A percentile compares a stretch with the other conserved stretches of the same genome.
phyloP scores from a whole-genome alignment of 768 basidiomycete species.

The Psilocybe cyanescens region DNA sequence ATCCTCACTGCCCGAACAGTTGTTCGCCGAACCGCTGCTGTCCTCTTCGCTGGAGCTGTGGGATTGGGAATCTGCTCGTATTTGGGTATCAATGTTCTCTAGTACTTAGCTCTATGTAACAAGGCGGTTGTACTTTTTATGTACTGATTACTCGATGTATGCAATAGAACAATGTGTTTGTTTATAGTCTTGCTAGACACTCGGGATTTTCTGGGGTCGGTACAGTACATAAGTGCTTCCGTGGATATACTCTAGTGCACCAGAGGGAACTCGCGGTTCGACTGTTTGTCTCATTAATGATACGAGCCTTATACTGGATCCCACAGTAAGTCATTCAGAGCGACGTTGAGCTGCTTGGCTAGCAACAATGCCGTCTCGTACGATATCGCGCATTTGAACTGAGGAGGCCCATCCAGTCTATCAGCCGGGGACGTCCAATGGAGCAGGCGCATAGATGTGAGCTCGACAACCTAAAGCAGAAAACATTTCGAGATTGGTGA shows the following conservation, averaged over 20 bases:
- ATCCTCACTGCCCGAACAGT: constrained; percentile 13
- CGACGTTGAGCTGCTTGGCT: constrained; percentile 62
- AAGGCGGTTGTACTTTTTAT: not conserved
- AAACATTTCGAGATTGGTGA: not conserved
- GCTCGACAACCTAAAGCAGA: constrained; percentile 59
- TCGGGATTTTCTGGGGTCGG: too few relatives aligned
- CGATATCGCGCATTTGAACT: constrained; percentile 75
- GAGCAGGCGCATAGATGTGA: constrained; percentile 67
- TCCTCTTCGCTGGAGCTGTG: constrained; percentile 22
- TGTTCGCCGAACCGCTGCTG: constrained; percentile 19
- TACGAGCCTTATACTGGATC: constrained; percentile 43
- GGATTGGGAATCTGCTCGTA: constrained; percentile 26
- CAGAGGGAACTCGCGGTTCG: too few relatives aligned
- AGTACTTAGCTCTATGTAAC: not conserved
- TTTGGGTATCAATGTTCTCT: constrained; percentile 24
- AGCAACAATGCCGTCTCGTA: constrained; percentile 57
- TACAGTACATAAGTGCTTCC: too few relatives aligned
- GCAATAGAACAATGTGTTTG: not conserved
- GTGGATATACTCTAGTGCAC: too few relatives aligned
- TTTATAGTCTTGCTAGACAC: too few relatives aligned
- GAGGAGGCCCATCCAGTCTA: constrained; percentile 68
- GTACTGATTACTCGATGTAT: not conserved
- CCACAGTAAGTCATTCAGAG: constrained; percentile 71
- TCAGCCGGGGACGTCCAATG: constrained; percentile 65
- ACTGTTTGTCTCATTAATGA: too few relatives aligned